phyloP scores from a whole-genome alignment of 2,329 filamentous ascomycete species.

The Elsinoe arachidis region DNA sequence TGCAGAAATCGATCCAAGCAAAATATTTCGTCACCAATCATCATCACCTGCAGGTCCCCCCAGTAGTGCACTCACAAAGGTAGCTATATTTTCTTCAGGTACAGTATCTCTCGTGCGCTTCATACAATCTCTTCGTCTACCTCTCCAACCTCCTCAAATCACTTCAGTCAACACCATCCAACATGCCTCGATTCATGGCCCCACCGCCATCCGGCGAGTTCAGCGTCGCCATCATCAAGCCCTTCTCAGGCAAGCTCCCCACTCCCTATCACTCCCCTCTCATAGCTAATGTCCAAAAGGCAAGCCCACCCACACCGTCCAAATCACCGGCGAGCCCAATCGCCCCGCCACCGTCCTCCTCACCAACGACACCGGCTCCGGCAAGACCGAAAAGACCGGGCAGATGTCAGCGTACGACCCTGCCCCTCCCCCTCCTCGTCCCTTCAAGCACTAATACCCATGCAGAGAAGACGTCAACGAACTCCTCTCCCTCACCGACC shows the following conservation, averaged over 20 bases:
- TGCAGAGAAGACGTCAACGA: conserved; percentile 34
- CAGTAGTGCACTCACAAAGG: not conserved
- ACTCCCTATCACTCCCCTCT: not conserved
- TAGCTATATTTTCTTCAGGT: conserved; percentile 3
- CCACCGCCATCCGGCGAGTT: conserved; percentile 32
- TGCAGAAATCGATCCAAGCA: not conserved
- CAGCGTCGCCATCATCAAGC: conserved; percentile 25
- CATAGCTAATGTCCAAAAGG: conserved; percentile 19
- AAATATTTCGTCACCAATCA: not conserved
- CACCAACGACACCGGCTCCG: conserved; percentile 26
- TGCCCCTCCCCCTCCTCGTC: not conserved
- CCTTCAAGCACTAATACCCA: not conserved
- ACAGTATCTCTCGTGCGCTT: not conserved
- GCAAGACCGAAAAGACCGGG: conserved; percentile 32
- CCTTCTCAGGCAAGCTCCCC: conserved; percentile 25
- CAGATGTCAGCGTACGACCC: conserved; percentile 28
- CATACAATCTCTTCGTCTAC: not conserved
- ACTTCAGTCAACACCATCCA: not conserved
- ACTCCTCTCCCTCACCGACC: conserved; percentile 30
- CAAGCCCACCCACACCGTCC: conserved; percentile 26
- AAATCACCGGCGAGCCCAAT: conserved; percentile 35
- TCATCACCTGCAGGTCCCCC: not conserved
- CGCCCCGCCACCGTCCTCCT: conserved; percentile 30
- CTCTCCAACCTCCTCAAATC: not conserved
- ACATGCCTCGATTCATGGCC: conserved; percentile 29